phyloP scores from a whole-genome alignment of 768 basidiomycete genomes.

The Naematelia encephala region DNA sequence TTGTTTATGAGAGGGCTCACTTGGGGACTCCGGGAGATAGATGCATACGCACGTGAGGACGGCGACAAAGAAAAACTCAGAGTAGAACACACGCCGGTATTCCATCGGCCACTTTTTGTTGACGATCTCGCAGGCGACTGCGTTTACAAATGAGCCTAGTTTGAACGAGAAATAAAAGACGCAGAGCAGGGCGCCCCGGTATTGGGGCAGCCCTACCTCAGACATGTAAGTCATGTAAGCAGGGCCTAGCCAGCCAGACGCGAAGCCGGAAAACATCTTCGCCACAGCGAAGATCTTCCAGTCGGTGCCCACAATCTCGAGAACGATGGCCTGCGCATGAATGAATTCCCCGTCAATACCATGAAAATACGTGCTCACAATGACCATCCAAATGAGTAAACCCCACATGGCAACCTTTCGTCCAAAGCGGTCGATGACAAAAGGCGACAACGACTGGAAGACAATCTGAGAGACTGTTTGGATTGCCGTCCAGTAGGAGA shows the following conservation, averaged over 20 bases:
- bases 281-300: slow-evolving; percentile 21
- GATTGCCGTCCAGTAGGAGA: slow-evolving; percentile 25
- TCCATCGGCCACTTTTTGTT: slow-evolving; percentile 5
- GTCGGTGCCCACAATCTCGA: slow-evolving; percentile 22
- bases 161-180: slow-evolving; percentile 11
- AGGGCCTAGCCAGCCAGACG: background rate
- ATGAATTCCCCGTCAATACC: too few relatives aligned
- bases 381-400: slow-evolving; percentile 17
- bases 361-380: slow-evolving; percentile 9
- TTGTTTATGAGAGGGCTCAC: background rate
- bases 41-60: slow-evolving; percentile 6
- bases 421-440: slow-evolving; percentile 22
- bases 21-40: slow-evolving; percentile 21
- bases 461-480: slow-evolving; percentile 8
- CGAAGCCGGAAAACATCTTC: slow-evolving; percentile 12
- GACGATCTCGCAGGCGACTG: slow-evolving; percentile 18
- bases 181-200: slow-evolving; percentile 17
- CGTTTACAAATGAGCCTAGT: slow-evolving; percentile 13
- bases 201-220: slow-evolving; percentile 17
- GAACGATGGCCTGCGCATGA: slow-evolving; percentile 21
- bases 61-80: slow-evolving; percentile 18
- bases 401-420: slow-evolving; percentile 20
- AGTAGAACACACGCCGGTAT: slow-evolving; percentile 7
- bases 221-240: slow-evolving; percentile 17
- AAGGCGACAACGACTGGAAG: slow-evolving; percentile 8